A percentile compares a stretch with the other conserved stretches of the same genome.
Evolutionary conservation across 1,139 yeast species (phyloP).

Genomic region (Kluyveromyces sp.): DNA sequence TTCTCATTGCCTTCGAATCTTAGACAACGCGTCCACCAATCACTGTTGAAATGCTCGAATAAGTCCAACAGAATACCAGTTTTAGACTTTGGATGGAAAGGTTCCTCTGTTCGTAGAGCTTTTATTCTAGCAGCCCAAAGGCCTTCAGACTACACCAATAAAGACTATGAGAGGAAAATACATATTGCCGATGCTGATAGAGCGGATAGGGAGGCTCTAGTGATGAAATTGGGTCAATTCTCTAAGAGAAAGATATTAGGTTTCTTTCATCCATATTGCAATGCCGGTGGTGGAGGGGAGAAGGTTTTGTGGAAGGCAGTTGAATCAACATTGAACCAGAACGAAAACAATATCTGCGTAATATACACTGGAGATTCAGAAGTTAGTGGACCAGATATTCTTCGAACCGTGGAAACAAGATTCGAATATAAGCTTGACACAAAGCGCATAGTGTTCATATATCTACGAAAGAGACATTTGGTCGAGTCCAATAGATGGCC

Average conservation of each 20-base stretch:
- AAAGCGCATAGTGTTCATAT: conserved; percentile 62
- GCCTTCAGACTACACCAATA: conserved; percentile 33
- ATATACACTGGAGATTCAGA: conserved; percentile 70
- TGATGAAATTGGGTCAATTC: conserved; percentile 35
- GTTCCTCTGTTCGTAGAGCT: conserved; percentile 44
- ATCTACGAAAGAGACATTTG: conserved; percentile 51
- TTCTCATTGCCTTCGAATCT: conserved; percentile 15
- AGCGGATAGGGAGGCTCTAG: conserved; percentile 16
- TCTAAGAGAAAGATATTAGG: conserved; percentile 51
- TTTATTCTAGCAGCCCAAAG: conserved; percentile 44
- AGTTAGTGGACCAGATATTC: conserved; percentile 44
- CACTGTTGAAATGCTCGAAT: conserved; percentile 13
- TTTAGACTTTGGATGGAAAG: conserved; percentile 24
- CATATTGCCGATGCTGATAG: conserved; percentile 18
- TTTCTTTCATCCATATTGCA: conserved; percentile 91
- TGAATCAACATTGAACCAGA: conserved; percentile 52
- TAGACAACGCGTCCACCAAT: conserved; percentile 16
- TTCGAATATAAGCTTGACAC: conserved; percentile 56
- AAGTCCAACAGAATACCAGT: conserved; percentile 13
- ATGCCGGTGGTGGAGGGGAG: conserved; percentile 98
- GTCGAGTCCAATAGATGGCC: conserved; percentile 76
- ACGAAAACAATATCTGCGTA: conserved; percentile 51
- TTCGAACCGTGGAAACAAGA: conserved; percentile 51
- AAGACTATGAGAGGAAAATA: conserved; percentile 11
- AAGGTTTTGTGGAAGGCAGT: conserved; percentile 95